Conservation (phyloP, 2,329 filamentous ascomycete species). For the Xylariaceae sp. region DNA sequence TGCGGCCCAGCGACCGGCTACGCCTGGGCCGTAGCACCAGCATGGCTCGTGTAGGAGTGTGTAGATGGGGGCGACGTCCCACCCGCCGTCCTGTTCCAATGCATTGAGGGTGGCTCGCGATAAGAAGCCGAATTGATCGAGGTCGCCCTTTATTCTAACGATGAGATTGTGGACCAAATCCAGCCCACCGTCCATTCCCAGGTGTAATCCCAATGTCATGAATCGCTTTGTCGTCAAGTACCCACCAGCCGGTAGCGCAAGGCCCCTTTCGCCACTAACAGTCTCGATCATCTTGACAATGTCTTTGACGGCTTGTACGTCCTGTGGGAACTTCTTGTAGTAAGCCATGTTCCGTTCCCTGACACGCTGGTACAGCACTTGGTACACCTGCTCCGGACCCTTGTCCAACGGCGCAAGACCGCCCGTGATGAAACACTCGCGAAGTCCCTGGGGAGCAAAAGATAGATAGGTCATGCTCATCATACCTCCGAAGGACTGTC, state of each 20-base stretch:
- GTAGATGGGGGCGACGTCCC: slow-evolving; percentile 77
- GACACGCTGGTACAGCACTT: slow-evolving; percentile 63
- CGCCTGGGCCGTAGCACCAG: slow-evolving; percentile 66
- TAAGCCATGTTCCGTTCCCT: slow-evolving; percentile 69
- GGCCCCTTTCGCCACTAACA: slow-evolving; percentile 41
- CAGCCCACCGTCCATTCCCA: slow-evolving; percentile 74
- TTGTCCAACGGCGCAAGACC: slow-evolving; percentile 74
- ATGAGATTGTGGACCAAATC: slow-evolving; percentile 71
- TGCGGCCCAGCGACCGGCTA: slow-evolving; percentile 70
- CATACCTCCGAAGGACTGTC: slow-evolving; percentile 91
- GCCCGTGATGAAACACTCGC: slow-evolving; percentile 79
- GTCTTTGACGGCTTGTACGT: slow-evolving; percentile 60
- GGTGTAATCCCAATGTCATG: slow-evolving; percentile 68
- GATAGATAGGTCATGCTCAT: slow-evolving; percentile 79
- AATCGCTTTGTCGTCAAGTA: slow-evolving; percentile 68
- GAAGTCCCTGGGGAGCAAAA: slow-evolving; percentile 68
- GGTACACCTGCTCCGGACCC: slow-evolving; percentile 69
- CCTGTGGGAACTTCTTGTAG: slow-evolving; percentile 80
- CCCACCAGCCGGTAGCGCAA: slow-evolving; percentile 67
- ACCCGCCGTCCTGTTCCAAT: slow-evolving; percentile 62
- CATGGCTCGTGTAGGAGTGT: slow-evolving; percentile 81
- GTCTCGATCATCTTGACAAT: slow-evolving; percentile 61
- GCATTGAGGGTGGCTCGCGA: slow-evolving; percentile 64
- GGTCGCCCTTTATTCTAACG: slow-evolving; percentile 63
- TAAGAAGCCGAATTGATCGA: slow-evolving; percentile 70